Evolutionary conservation across 2,329 filamentous ascomycete species (phyloP), one percentile per base, ranked within the genome.

Genomic region (Pyricularia grisea): DNA sequence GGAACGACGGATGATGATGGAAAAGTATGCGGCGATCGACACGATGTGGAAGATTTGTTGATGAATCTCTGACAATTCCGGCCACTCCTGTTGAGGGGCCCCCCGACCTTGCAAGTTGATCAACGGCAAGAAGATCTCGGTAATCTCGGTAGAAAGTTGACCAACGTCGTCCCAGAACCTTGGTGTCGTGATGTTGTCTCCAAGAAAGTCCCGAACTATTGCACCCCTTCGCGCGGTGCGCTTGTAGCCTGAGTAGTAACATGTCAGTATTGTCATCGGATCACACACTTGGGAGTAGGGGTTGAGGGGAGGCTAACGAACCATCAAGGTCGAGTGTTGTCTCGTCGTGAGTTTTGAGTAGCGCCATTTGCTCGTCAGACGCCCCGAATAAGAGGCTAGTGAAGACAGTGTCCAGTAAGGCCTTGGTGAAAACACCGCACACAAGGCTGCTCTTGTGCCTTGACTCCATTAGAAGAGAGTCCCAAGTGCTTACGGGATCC

Each of bases 321-420:
- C 78, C 79, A 69, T 81, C 78, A 23, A 73, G 65, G 1, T 72
- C n/a, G 12, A 78, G 17, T 67, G 73, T 77, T n/a, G 71, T 71
- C 30, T 69, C 14, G 68, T 81, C 80, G 33, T 76, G 72, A 12
- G 73, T 71, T 2, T 74, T 70, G 27, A 83, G 72, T 67, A 76
- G 74, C 0, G 68, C 33, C 65, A 71, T 71, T 69, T 75, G 73
- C 1, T n/a, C 2, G 4, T 73, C n/a, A 1, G 70, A 71, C 4
- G 76, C 80, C 33, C 81, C 81, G 70, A 82, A 82, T 0, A 82
- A 71, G 60, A 82, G 72, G 58, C 76, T 74, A 55, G 75, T 75
- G 69, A 80, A 80, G 31, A 82, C 78, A 23, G 75, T 74, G 70
- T 75, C 77, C 70, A 81, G 76, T 67, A 82, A 73, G 60, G 79